Conservation (phyloP, 2,329 filamentous ascomycete species). For the Beauveria sp. region DNA sequence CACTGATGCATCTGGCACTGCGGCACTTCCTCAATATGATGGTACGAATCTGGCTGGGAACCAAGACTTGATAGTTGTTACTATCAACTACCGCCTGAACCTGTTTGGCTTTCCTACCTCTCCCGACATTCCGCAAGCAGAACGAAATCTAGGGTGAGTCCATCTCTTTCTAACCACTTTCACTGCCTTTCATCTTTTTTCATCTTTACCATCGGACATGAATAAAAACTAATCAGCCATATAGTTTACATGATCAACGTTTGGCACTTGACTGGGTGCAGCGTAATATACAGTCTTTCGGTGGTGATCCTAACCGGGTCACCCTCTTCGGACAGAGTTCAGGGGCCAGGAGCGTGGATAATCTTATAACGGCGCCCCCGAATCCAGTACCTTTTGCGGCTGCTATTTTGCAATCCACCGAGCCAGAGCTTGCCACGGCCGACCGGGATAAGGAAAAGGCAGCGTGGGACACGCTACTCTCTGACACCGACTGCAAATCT, state of each 20-base stretch:
- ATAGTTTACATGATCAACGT: conserved; percentile 38
- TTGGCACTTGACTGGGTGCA: conserved; percentile 51
- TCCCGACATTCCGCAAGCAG: conserved; percentile 14
- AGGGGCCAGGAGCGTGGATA: conserved; percentile 44
- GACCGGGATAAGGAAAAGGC: not conserved
- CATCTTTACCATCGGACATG: not conserved
- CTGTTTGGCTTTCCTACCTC: conserved; percentile 34
- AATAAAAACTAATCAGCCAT: not conserved
- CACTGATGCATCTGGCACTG: conserved; percentile 28
- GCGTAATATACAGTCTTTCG: conserved; percentile 55
- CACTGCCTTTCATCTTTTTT: not conserved
- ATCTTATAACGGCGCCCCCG: conserved; percentile 19
- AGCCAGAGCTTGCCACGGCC: not conserved
- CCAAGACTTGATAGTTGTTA: conserved; percentile 38
- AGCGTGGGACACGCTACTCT: not conserved
- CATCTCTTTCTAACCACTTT: not conserved
- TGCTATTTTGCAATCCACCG: conserved; percentile 21
- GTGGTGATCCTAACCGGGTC: conserved; percentile 52
- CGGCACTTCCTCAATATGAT: conserved; percentile 29
- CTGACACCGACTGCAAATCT: conserved; percentile 10
- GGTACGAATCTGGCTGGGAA: conserved; percentile 31
- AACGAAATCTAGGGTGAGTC: conserved; percentile 19
- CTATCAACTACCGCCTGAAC: conserved; percentile 36
- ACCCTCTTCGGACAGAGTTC: conserved; percentile 54
- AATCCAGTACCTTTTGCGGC: conserved; percentile 21